These are phyloP conservation scores for Lepidium campestre DNA, from an alignment of 441 rosid genomes.

Conservation along the genomic window DNA sequence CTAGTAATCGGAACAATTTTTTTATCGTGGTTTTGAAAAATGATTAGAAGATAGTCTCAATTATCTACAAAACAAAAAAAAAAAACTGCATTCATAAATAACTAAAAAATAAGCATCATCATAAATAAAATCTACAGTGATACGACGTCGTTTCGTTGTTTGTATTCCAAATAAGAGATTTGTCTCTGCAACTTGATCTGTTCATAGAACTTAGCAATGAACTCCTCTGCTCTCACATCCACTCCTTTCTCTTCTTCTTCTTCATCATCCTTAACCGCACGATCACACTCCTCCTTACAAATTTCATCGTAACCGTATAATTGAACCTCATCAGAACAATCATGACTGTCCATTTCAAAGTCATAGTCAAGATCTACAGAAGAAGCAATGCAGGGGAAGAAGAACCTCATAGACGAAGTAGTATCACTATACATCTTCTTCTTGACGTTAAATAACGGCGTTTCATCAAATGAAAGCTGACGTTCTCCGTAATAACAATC, in stretches of 20 bases:
- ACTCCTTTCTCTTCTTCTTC: slow-evolving; percentile 63
- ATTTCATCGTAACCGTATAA: slow-evolving; percentile 21
- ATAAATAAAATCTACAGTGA: not conserved
- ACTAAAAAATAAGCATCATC: not conserved
- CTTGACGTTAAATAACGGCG: slow-evolving; percentile 56
- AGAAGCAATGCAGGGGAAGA: slow-evolving; percentile 64
- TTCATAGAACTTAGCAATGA: slow-evolving; percentile 64
- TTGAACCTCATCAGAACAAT: slow-evolving; percentile 5
- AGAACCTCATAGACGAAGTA: slow-evolving; percentile 54
- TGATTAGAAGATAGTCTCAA: not conserved
- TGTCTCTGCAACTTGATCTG: slow-evolving; percentile 80
- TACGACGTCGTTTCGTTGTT: slow-evolving; percentile 22
- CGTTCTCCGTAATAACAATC: slow-evolving; percentile 43
- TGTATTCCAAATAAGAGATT: slow-evolving; percentile 50
- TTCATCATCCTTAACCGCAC: slow-evolving; percentile 18
- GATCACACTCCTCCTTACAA: slow-evolving; percentile 11
- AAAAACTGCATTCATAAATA: not conserved
- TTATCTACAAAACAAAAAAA: not conserved
- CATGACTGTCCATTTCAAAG: slow-evolving; percentile 27
- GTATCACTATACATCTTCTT: slow-evolving; percentile 45
- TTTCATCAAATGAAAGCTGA: slow-evolving; percentile 78
- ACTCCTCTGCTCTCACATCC: slow-evolving; percentile 78
- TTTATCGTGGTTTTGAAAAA: too few relatives aligned
- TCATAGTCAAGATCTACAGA: slow-evolving; percentile 53
- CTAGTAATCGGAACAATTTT: too few relatives aligned